Evolutionary conservation across 345 rosid species (phyloP), one percentile per base, ranked within the genome.

Genomic region (Stellera chamaejasme): DNA sequence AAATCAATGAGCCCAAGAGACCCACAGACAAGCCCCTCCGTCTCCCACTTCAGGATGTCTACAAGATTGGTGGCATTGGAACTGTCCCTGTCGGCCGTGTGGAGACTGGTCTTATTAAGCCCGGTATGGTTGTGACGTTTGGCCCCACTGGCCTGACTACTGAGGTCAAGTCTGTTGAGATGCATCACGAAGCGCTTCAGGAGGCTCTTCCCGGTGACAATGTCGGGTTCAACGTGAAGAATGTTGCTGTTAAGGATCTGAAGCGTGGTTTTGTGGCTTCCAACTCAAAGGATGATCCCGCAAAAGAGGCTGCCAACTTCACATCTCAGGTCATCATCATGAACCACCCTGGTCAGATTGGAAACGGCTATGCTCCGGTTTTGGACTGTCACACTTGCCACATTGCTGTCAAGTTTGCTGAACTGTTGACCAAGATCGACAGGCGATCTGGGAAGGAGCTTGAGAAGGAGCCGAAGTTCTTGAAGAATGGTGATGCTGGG

Each of bases 1-100:
- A 51, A 58, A 50, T 73, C 43, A 26, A 19, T 1, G 75, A 74
- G 65, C 72, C 78, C 45, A 70, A 74, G 75, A 69, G 75, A 44
- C 75, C 75, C 14, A 50, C 69, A 0, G 78, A 74, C 78, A 74
- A 74, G 67, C 78, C 75, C 27, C 75, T 79, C 39, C 82, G 75
- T 60, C 79, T 79, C 27, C 84, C 84, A 0, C 81, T 76, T 50
- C 84, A 79, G 75, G 81, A 79, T 52, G 84, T 79, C 5, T 79
- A 76, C 77, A 79, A 76, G 84, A 79, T 79, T 19, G 77, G 80
- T 39, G 85, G 80, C 12, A 77, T 80, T 61, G 82, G 79, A 59
- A 80, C 78, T 54, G 82, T 80, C 39, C 80, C 82, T 0, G 78
- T 79, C 8, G 82, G 82, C 7, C 77, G 75, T 65, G 50, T 77